Percentiles rank a stretch among this genome's conserved stretches.
phyloP scores from a whole-genome alignment of 768 basidiomycete genomes.

The Suillus discolor region DNA sequence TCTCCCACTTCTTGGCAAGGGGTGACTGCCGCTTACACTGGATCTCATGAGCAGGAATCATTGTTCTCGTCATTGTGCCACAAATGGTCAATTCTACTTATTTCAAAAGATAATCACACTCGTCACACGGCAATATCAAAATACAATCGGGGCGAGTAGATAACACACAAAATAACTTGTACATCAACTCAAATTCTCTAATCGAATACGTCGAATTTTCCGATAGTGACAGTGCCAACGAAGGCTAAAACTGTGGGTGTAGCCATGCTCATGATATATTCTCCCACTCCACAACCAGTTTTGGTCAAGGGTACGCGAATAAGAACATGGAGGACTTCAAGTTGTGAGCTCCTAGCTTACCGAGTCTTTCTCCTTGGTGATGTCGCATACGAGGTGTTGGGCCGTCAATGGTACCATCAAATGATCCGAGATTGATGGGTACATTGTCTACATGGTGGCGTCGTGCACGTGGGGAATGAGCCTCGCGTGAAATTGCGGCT shows the following conservation, averaged over 20 bases:
- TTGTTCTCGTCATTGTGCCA: neutral
- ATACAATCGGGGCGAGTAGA: neutral
- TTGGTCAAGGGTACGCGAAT: neutral
- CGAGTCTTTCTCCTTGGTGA: neutral
- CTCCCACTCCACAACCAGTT: neutral
- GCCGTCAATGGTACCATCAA: neutral
- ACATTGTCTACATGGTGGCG: neutral
- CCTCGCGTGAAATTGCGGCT: neutral
- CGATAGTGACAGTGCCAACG: neutral
- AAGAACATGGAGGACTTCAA: neutral
- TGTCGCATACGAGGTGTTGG: neutral
- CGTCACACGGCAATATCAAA: neutral
- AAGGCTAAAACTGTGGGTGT: neutral
- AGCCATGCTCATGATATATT: neutral
- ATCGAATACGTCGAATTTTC: neutral
- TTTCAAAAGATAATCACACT: neutral
- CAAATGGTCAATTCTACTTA: neutral
- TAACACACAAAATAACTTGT: slow-evolving; percentile 4
- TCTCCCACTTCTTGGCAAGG: neutral
- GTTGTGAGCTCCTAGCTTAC: neutral
- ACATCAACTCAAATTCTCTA: neutral
- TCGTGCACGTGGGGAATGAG: neutral
- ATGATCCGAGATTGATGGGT: neutral
- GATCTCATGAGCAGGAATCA: neutral
- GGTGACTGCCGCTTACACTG: neutral